phyloP scores from a whole-genome alignment of 352 stramenopile species.

The Phytopythium ostracodes region DNA sequence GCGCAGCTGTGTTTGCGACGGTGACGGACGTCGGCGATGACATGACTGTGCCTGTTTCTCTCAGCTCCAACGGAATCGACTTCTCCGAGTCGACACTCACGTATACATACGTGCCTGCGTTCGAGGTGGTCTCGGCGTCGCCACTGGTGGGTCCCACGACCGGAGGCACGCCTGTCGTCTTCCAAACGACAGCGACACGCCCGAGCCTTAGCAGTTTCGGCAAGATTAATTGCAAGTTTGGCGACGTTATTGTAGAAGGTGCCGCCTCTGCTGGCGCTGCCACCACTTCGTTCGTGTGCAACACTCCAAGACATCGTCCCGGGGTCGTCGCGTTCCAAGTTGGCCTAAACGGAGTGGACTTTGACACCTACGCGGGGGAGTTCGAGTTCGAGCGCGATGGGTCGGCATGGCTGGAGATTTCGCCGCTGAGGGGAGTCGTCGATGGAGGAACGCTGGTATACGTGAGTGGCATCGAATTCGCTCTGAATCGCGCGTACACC shows the following conservation, averaged over 20 bases:
- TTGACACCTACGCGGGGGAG: conserved; percentile 33
- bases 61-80: conserved; percentile 34
- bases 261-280: conserved; percentile 5
- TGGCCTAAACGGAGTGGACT: conserved; percentile 46
- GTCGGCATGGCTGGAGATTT: conserved; percentile 23
- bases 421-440: conserved; percentile 35
- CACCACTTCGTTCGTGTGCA: conserved; percentile 20
- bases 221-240: conserved; percentile 58
- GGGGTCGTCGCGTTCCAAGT: conserved; percentile 26
- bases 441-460: conserved; percentile 51
- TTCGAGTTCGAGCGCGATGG: conserved; percentile 43
- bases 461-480: conserved; percentile 33
- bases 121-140: conserved; percentile 27
- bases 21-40: conserved; percentile 19
- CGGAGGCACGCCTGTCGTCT: conserved; percentile 52
- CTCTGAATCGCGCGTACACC: conserved; percentile 21
- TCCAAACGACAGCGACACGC: conserved; percentile 11
- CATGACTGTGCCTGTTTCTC: conserved; percentile 14
- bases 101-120: conserved; percentile 42
- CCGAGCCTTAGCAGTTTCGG: conserved; percentile 14
- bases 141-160: conserved; percentile 44
- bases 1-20: conserved; percentile 8
- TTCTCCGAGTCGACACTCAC: conserved; percentile 22
- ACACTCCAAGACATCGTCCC: conserved; percentile 11
- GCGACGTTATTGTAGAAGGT: conserved; percentile 27